Evolutionary conservation across 202 grass and related monocot species (phyloP).

Genomic region (Bolboschoenoplectus hybrid): DNA sequence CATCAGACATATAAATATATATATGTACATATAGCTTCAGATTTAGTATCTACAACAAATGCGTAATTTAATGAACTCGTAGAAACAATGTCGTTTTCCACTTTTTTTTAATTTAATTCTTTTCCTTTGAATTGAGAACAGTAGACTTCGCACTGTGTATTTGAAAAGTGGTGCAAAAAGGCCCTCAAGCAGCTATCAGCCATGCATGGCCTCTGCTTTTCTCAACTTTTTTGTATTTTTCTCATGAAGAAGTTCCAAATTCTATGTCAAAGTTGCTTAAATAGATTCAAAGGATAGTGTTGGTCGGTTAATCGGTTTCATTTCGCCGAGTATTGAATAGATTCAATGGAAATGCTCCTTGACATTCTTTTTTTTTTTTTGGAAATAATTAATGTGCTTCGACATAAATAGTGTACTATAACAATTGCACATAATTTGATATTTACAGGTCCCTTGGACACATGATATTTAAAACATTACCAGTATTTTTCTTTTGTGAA

Average conservation of each 20-base stretch:
- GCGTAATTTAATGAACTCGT: not conserved
- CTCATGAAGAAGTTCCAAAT: not conserved
- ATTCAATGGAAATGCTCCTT: constrained; percentile 34
- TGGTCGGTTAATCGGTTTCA: constrained; percentile 7
- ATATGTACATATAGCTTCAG: not conserved
- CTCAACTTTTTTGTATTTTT: not conserved
- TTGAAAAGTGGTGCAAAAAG: not conserved
- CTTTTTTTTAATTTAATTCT: not conserved
- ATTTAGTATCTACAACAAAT: not conserved
- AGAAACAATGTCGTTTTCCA: not conserved
- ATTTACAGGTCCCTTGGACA: no score
- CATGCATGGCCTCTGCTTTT: constrained; percentile 1
- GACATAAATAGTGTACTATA: not conserved
- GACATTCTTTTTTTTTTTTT: not conserved
- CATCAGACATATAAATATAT: not conserved
- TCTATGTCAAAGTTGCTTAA: constrained; percentile 12
- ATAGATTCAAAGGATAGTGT: not conserved
- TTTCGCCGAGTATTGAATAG: constrained; percentile 24
- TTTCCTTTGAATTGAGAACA: not conserved
- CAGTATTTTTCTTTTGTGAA: no score
- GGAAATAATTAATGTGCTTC: not conserved
- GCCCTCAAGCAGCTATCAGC: not conserved
- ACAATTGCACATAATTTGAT: no score
- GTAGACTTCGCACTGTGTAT: not conserved
- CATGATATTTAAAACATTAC: no score